Base-by-base conservation (phyloP, 2,329 filamentous ascomycete species). In the Penicillium griseofulvum region DNA sequence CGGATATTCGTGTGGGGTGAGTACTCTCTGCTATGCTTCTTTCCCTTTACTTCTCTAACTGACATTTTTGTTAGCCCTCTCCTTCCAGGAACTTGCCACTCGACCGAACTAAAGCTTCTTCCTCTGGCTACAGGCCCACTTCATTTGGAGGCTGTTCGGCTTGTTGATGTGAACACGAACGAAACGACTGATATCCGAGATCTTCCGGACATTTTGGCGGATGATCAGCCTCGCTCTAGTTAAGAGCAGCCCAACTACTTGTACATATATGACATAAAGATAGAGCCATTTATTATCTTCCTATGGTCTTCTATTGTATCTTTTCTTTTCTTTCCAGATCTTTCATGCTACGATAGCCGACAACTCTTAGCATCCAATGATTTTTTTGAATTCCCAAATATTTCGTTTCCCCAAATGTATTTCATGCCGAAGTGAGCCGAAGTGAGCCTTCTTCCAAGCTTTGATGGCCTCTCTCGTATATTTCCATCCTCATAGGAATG, bases 1-100 rank as follows among this genome's bases (percentile, higher is more conserved):
- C 83, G 0, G 83, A 86, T 63, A 73, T 85, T 22, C 75, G 81
- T 28, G 75, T 85, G 49, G 83, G 82, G 81, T 83, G 67, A 70
- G 80, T 73, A 31, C 17, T 31, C 16, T 16, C 11, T 37, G 7
- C 29, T n/a, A 1, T 33, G 31, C 39, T 44, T 28, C n/a, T 26
- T 26, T 26, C 24, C 19, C 46, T 44, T 44, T 36, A 33, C 17
- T 16, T 29, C 26, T 45, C 49, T 41, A n/a, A 55, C 50, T 51
- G 36, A 59, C 38, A 47, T 38, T 22, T 54, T 47, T 31, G 41
- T 51, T 42, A 83, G 81, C 4, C 80, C 81, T 56, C 70, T 86
- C 26, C 70, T 77, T 28, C 76, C 83, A 14, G 78, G 79, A 9
- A 81, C 80, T 5, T 85, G 82, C 61, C 82, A 83, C 63, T 81